Evolutionary conservation across 257 asterid species (phyloP), one percentile per base, ranked within the genome.

Genomic region (Hygrophila difformis): DNA sequence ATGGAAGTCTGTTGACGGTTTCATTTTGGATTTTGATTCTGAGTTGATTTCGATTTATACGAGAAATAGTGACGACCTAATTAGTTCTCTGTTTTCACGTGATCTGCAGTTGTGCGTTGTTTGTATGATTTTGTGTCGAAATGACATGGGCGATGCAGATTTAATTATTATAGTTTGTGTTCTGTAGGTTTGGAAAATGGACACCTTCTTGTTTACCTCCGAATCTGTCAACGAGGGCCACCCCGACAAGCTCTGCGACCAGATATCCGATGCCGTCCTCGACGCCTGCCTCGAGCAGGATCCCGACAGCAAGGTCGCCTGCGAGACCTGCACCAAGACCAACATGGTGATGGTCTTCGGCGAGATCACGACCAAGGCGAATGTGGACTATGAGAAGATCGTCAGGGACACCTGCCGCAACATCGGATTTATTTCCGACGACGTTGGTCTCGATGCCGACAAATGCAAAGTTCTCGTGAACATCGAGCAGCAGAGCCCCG

Each of bases 221-320:
- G 75, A 68, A 40, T 62, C 75, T 0, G 75, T 68, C 15, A 68
- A 68, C 14, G 75, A 68, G 63, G 75, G 70, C 1, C 75, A 68
- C 66, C 75, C 75, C 13, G 75, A 68, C 51, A 68, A 68, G 54
- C 75, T 68, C 49, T 68, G 70, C 19, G 75, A 62, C 48, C 75
- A 68, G 63, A 40, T 68, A 49, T 68, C 75, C 3, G 75, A 68
- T 55, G 75, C 75, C 2, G 67, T 68, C 24, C 75, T 68, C 2
- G 75, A 68, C 35, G 75, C 75, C 36, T 68, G 75, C 59, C 67
- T 68, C 6, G 66, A 62, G 4, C 70, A 58, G 47, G 75, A 68
- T 52, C 63, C 75, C 5, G 70, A 68, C 28, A 67, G 74, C 74
- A 67, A 67, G 66, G 69, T 67, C 3, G 74, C 74, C 1, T 62